A percentile compares a stretch with the other conserved stretches of the same genome.
Conservation (phyloP, 257 asterid species). For the Nyctanthes arbortristis region DNA sequence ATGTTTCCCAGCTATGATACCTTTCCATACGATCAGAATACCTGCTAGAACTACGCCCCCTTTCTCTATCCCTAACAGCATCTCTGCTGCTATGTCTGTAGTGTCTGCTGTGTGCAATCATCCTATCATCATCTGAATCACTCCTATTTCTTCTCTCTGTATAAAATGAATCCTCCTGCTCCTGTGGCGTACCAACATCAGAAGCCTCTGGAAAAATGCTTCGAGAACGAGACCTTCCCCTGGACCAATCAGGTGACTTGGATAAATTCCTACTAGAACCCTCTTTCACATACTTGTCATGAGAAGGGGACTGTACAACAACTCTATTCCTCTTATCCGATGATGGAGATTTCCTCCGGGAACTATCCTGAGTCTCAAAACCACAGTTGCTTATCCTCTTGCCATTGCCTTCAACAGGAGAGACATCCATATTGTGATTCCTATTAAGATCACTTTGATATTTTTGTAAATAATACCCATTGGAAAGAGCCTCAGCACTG, state of each 20-base stretch:
- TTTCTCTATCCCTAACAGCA: constrained; percentile 43
- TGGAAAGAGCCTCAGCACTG: constrained; percentile 31
- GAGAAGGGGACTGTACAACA: constrained; percentile 31
- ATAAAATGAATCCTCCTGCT: constrained; percentile 36
- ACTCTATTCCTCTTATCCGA: constrained; percentile 41
- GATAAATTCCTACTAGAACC: constrained; percentile 35
- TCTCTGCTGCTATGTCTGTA: constrained; percentile 52
- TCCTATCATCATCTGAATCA: constrained; percentile 57
- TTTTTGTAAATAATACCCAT: constrained; percentile 36
- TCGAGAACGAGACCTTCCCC: constrained; percentile 69
- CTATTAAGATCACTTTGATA: constrained; percentile 21
- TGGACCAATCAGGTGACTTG: constrained; percentile 59
- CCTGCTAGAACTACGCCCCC: constrained; percentile 61
- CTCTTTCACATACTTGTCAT: constrained; percentile 37
- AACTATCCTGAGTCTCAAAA: constrained; percentile 35
- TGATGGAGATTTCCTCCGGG: constrained; percentile 30
- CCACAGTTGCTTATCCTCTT: constrained; percentile 29
- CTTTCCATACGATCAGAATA: constrained; percentile 43
- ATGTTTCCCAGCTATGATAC: constrained; percentile 46
- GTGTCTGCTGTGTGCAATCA: constrained; percentile 29
- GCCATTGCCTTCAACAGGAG: constrained; percentile 25
- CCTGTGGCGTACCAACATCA: constrained; percentile 19
- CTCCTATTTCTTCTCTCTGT: constrained; percentile 35
- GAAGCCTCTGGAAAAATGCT: constrained; percentile 58
- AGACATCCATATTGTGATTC: constrained; percentile 19